Base-by-base conservation (phyloP, 2,329 filamentous ascomycete genomes). In the Paraphaeosphaeria sporulosa region DNA sequence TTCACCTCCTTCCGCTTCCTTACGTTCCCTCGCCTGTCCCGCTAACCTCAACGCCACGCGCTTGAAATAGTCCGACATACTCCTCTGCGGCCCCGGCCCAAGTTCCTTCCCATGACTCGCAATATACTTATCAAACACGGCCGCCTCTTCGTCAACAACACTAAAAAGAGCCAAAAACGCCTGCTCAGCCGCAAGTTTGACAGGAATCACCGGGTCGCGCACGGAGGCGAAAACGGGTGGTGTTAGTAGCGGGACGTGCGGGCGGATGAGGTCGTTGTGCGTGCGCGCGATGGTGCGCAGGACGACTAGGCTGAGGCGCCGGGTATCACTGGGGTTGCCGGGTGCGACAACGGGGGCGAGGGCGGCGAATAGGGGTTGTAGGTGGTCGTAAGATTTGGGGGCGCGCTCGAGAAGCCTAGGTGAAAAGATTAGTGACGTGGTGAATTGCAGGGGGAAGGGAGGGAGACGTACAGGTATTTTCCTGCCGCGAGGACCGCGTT, bases 1-100 rank as follows among this genome's bases (percentile, higher is more conserved):
- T 60, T 90, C 86, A 8, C 94, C 95, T 63, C 94, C 94, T 76
- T 97, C 94, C 0, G 95, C 95, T 68, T 97, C 94, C 72, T 88
- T 91, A 69, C 95, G 86, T 81, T 99, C 95, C 63, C 93, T 86
- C 1, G 92, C 93, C 77, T 98, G 95, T 19, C 83, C 86, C n/a
- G 91, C 94, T 21, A 98, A 81, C 68, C 94, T 87, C 71, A 94
- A 78, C 1, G 93, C 93, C 65, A 99, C 92, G 44, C 95, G 85
- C 84, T 97, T 97, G 82, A 98, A 98, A 81, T 99, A 99, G 77
- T 99, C 95, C 60, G 89, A 86, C 90, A 99, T 97, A 76, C 90
- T 93, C 68, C 94, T 86, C 85, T 96, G 95, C 19, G 88, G 88
- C 43, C 87, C 90, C 0, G 91, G 80, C 9, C 89, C 84, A 60